A percentile compares a stretch with the other conserved stretches of the same genome.
Conservation (phyloP, 306 rosid genomes). For the Dalbergia cochinchinensis region DNA sequence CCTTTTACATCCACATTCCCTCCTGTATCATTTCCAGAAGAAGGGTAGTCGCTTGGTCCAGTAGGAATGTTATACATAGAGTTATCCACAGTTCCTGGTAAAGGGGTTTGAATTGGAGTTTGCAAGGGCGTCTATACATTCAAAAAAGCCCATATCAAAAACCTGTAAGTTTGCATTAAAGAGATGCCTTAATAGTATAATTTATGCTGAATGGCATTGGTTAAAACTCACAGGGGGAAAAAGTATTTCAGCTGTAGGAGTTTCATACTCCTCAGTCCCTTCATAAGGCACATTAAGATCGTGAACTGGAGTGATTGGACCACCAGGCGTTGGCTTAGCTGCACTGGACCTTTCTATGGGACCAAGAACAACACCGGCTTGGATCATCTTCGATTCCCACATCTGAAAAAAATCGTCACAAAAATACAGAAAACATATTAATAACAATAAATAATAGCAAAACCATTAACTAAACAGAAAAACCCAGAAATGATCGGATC, state of each 20-base stretch:
- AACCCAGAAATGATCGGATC: slow-evolving; percentile 57
- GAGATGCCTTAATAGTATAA: neutral
- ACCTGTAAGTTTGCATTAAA: slow-evolving; percentile 11
- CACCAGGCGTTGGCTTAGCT: slow-evolving; percentile 76
- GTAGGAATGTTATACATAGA: slow-evolving; percentile 83
- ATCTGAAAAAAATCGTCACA: slow-evolving; percentile 53
- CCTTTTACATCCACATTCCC: slow-evolving; percentile 76
- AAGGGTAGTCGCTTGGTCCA: slow-evolving; percentile 80
- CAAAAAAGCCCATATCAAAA: slow-evolving; percentile 45
- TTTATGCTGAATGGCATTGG: neutral
- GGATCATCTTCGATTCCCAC: slow-evolving; percentile 97
- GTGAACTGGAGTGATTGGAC: slow-evolving; percentile 89
- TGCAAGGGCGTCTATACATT: slow-evolving; percentile 79
- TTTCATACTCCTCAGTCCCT: slow-evolving; percentile 95
- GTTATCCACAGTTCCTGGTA: slow-evolving; percentile 80
- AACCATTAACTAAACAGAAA: neutral
- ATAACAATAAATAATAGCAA: neutral
- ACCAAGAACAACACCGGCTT: slow-evolving; percentile 76
- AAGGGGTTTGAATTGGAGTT: slow-evolving; percentile 94
- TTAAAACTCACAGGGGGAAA: slow-evolving; percentile 89
- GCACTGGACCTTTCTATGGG: slow-evolving; percentile 84
- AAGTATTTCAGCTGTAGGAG: slow-evolving; percentile 96
- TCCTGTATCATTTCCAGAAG: slow-evolving; percentile 74
- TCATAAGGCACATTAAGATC: slow-evolving; percentile 99
- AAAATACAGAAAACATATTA: slow-evolving; percentile 23